Percentiles rank a stretch among this genome's conserved stretches.
phyloP scores from a whole-genome alignment of 83 land plant genomes.

The Picea abies region DNA sequence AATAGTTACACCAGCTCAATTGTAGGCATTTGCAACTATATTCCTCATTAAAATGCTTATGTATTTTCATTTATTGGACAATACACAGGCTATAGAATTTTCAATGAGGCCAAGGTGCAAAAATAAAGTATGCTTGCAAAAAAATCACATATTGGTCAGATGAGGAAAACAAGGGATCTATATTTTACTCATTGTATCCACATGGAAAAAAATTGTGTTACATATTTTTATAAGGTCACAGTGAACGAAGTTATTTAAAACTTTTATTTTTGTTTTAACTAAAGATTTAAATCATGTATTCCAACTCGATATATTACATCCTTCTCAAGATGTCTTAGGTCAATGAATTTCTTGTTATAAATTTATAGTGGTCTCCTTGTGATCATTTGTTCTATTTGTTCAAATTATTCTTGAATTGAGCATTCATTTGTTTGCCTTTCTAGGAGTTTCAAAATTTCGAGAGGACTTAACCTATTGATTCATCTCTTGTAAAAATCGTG shows the following conservation, averaged over 20 bases:
- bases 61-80: no score
- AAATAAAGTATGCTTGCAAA: conserved; percentile 84
- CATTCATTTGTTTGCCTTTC: background rate
- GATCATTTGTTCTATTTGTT: background rate
- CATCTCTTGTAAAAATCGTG: background rate
- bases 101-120: conserved; percentile 77
- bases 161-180: conserved; percentile 87
- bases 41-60: no score
- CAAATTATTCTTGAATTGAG: background rate
- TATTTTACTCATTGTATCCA: conserved; percentile 91
- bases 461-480: background rate
- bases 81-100: conserved; percentile 65
- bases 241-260: conserved; percentile 42
- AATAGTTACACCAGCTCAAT: no score
- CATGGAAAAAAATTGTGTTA: conserved; percentile 85
- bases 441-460: background rate
- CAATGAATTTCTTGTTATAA: background rate
- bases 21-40: no score
- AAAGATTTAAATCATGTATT: background rate
- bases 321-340: background rate
- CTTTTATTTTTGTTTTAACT: background rate
- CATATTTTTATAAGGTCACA: conserved; percentile 54
- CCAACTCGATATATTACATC: background rate
- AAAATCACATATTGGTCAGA: conserved; percentile 89
- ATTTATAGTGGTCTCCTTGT: background rate